phyloP scores from a whole-genome alignment of 345 rosid species.

The Syzygium jambos region DNA sequence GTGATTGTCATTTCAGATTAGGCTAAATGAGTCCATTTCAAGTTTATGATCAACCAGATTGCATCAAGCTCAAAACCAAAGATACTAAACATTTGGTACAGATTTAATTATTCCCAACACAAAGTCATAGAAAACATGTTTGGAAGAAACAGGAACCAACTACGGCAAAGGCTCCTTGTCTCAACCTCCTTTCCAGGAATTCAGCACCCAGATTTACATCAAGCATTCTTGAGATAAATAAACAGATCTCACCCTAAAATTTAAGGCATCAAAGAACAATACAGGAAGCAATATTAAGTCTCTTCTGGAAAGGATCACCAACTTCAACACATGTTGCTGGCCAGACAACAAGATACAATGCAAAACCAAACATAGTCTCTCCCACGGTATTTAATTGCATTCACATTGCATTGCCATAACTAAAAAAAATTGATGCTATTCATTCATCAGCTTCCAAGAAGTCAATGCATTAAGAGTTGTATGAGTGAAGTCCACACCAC shows the following conservation, averaged over 20 bases:
- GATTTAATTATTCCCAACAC: background rate
- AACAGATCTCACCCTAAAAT: background rate
- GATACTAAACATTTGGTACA: background rate
- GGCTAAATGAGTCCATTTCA: background rate
- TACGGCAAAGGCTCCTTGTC: background rate
- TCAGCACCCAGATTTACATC: background rate
- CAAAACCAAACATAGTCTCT: background rate
- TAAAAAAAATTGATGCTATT: background rate
- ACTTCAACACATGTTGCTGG: background rate
- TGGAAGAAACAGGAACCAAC: background rate
- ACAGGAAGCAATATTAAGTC: background rate
- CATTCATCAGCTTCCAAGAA: background rate
- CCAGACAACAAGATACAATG: background rate
- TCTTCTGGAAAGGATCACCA: background rate
- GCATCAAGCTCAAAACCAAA: background rate
- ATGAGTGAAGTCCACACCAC: background rate
- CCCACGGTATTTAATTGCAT: background rate
- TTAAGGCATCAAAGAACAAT: background rate
- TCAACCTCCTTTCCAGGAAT: background rate
- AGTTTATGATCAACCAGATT: background rate
- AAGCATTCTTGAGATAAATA: background rate
- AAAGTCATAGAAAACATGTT: background rate
- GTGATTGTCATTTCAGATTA: background rate
- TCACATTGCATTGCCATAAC: background rate
- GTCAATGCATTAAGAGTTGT: background rate